These are phyloP conservation scores for Phaeoacremonium minimum DNA, from an alignment of 2,329 filamentous ascomycete species.

Conservation along the genomic window DNA sequence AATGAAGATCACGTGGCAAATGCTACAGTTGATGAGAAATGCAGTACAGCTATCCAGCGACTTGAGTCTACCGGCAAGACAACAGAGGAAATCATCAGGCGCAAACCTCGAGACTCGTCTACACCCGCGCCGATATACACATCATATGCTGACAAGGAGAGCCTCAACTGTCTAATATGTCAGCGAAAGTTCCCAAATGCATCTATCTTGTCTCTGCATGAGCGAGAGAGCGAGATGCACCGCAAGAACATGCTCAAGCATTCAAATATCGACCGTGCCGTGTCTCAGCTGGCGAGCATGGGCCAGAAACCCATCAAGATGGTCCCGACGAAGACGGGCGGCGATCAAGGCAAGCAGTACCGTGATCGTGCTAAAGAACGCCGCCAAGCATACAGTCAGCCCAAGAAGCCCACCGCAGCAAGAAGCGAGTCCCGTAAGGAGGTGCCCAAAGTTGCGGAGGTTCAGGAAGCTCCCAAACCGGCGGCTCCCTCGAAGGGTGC, in stretches of 20 bases:
- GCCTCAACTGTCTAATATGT: constrained; percentile 33
- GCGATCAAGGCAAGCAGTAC: constrained; percentile 37
- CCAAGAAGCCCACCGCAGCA: constrained; percentile 44
- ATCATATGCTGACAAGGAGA: constrained; percentile 53
- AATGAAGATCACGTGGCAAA: constrained; percentile 47
- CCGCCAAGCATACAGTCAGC: constrained; percentile 57
- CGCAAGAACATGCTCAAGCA: constrained; percentile 22
- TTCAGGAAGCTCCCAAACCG: constrained; percentile 22
- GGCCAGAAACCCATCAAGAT: constrained; percentile 25
- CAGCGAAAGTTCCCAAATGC: constrained; percentile 33
- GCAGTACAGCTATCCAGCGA: constrained; percentile 12
- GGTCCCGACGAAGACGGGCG: constrained; percentile 12
- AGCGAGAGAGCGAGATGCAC: constrained; percentile 39
- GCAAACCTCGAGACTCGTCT: constrained; percentile 19
- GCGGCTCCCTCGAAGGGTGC: constrained; percentile 51
- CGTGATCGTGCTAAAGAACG: constrained; percentile 67
- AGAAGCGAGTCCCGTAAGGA: too few relatives aligned
- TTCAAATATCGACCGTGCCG: constrained; percentile 21
- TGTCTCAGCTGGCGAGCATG: constrained; percentile 15
- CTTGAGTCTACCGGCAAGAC: constrained; percentile 14
- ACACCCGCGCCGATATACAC: constrained; percentile 34
- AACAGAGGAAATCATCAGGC: constrained; percentile 17
- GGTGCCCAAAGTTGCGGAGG: constrained; percentile 17
- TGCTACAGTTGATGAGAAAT: constrained; percentile 15
- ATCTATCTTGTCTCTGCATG: constrained; percentile 35